Evolutionary conservation across 305 asterid genomes (phyloP).

Genomic region (Solanum hybrid): DNA sequence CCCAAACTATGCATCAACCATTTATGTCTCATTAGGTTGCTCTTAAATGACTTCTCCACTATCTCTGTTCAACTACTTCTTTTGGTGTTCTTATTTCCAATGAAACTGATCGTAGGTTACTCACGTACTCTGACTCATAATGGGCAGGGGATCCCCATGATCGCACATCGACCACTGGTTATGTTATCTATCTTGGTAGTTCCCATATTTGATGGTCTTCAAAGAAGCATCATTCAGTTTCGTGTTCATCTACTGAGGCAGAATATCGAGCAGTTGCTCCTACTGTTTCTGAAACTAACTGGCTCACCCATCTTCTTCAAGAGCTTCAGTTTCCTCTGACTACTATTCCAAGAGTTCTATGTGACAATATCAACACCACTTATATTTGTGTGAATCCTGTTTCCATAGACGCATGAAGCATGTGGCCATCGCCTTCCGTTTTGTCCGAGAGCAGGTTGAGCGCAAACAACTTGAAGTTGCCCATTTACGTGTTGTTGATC

Average conservation of each 20-base stretch:
- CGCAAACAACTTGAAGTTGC: too few relatives aligned
- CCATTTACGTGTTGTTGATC: too few relatives aligned
- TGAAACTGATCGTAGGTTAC: not conserved
- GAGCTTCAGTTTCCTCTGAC: not conserved
- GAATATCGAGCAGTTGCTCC: not conserved
- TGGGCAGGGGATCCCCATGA: not conserved
- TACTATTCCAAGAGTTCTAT: not conserved
- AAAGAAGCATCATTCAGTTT: too few relatives aligned
- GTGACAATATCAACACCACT: too few relatives aligned
- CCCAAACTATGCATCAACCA: not conserved
- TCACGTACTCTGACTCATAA: not conserved
- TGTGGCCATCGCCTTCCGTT: too few relatives aligned
- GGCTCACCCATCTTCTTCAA: not conserved
- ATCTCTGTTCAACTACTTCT: not conserved
- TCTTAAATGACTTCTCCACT: not conserved
- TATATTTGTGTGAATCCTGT: too few relatives aligned
- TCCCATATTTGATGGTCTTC: not conserved
- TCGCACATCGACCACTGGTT: too few relatives aligned
- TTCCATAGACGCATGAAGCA: too few relatives aligned
- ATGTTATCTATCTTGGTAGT: not conserved
- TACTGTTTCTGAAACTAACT: not conserved
- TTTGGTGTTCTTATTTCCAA: not conserved
- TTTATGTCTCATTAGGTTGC: not conserved
- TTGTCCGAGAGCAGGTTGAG: too few relatives aligned
- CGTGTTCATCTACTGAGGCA: not conserved